Percentiles rank a stretch among this genome's conserved stretches.
Conservation (phyloP, 2,329 filamentous ascomycete species). For the Emergomyces pasteurianus region DNA sequence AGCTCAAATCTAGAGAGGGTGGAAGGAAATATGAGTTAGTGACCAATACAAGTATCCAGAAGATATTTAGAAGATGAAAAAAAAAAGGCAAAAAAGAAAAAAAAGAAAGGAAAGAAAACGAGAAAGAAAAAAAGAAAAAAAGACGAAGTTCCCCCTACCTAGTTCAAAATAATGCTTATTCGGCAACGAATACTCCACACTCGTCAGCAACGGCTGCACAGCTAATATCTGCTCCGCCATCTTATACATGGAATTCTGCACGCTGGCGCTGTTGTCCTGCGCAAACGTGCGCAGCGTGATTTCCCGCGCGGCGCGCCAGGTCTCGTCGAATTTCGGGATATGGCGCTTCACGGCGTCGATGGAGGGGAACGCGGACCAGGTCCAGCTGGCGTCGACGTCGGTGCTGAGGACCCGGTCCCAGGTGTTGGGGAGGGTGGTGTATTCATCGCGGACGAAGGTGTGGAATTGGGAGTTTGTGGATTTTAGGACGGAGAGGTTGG, state of each 20-base stretch:
- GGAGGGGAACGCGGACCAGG: conserved; percentile 61
- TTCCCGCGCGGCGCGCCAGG: conserved; percentile 63
- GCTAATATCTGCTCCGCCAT: conserved; percentile 84
- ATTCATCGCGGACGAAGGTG: conserved; percentile 86
- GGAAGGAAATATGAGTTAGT: no score
- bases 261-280: conserved; percentile 77
- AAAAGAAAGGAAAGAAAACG: no score
- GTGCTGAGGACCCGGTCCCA: conserved; percentile 95
- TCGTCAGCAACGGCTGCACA: conserved; percentile 56
- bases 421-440: conserved; percentile 76
- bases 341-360: conserved; percentile 56
- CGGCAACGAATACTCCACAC: conserved; percentile 72
- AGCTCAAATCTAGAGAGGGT: conserved; percentile 61
- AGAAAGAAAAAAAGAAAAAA: background rate
- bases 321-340: conserved; percentile 59
- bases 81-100: no score
- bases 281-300: conserved; percentile 92
- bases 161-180: conserved; percentile 99
- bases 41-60: conserved; percentile 3
- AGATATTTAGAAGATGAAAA: no score
- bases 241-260: conserved; percentile 98
- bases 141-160: conserved; percentile 29
- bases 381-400: conserved; percentile 77
- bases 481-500: conserved; percentile 80
- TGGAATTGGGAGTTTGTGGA: conserved; percentile 95